Evolutionary conservation across 345 rosid genomes (phyloP), one percentile per base, ranked within the genome.

Genomic region (Citrus glauca): DNA sequence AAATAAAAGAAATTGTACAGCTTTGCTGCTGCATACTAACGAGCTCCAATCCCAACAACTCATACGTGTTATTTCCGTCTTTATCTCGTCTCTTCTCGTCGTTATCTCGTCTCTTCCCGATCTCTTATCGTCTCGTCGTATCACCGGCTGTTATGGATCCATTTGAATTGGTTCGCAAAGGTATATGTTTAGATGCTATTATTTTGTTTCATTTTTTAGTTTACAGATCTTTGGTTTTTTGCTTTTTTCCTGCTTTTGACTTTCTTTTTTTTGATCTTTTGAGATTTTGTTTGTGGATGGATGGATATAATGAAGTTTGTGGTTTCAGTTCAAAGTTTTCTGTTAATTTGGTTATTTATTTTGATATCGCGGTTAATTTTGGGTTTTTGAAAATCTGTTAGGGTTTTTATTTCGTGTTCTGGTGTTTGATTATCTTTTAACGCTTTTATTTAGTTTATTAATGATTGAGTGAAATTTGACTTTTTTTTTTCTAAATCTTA

Each of bases 121-220:
- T 73, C 57, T 78, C 50, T 56, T 72, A 73, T 73, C 68, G 73
- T 78, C 74, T 84, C 55, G 74, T 78, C 77, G 48, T 69, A 56
- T 81, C 68, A 25, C 82, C 86, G 75, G 77, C 77, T 60, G 35
- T 19, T 64, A 93, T 93, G 95, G 93, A 91, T 88, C 91, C 89
- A 66, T 89, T 87, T 77, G 80, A 83, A 88, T 89, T 89, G 85
- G 81, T 92, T 81, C 91, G 87, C 35, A 86, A 90, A 90, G 97
- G 94, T 92, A 80, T 80, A 71, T 38, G 33, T 5, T 20, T 7
- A 5, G 9, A 42, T 42, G 72, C 71, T 73, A 68, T 42, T 19
- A 22, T 22, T 48, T 53, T 61, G 2, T 38, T 42, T 11, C 32
- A 30, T 16, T 38, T 32, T 32, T 68, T 81, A n/a, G 27, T 69